Evolutionary conservation across 2,329 filamentous ascomycete genomes (phyloP).

Genomic region (Aspergillus sp.): DNA sequence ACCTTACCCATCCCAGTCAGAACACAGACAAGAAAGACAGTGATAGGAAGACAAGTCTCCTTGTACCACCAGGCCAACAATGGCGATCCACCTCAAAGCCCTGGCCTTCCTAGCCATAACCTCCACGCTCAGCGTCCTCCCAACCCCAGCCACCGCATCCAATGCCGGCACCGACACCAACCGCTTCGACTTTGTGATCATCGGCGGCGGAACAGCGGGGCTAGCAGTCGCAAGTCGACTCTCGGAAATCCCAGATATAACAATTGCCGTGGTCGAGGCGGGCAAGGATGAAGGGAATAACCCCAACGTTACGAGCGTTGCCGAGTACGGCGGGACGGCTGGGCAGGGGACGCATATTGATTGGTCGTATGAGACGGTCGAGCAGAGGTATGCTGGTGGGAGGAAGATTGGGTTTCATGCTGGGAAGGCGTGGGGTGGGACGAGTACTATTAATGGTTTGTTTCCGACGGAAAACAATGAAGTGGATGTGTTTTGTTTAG

Average conservation of each 20-base stretch:
- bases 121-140: not conserved
- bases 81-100: not conserved
- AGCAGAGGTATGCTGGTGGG: slow-evolving; percentile 38
- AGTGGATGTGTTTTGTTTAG: too few species aligned
- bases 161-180: not conserved
- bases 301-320: slow-evolving; percentile 27
- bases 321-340: slow-evolving; percentile 17
- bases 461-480: not conserved
- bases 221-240: slow-evolving; percentile 36
- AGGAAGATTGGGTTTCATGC: slow-evolving; percentile 31
- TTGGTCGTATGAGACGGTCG: slow-evolving; percentile 41
- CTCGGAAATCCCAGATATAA: slow-evolving; percentile 27
- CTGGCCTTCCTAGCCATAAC: not conserved
- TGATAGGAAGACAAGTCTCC: too few species aligned
- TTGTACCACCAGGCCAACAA: not conserved
- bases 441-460: slow-evolving; percentile 44
- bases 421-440: slow-evolving; percentile 46
- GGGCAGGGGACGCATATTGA: slow-evolving; percentile 38
- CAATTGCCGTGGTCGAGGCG: slow-evolving; percentile 31
- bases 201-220: slow-evolving; percentile 36
- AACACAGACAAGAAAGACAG: too few species aligned
- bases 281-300: slow-evolving; percentile 29
- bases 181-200: slow-evolving; percentile 15
- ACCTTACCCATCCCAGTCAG: too few species aligned
- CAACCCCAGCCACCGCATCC: not conserved